These are phyloP conservation scores for Pseudocercospora vitis DNA, from an alignment of 2,329 filamentous ascomycete species.

Conservation along the genomic window DNA sequence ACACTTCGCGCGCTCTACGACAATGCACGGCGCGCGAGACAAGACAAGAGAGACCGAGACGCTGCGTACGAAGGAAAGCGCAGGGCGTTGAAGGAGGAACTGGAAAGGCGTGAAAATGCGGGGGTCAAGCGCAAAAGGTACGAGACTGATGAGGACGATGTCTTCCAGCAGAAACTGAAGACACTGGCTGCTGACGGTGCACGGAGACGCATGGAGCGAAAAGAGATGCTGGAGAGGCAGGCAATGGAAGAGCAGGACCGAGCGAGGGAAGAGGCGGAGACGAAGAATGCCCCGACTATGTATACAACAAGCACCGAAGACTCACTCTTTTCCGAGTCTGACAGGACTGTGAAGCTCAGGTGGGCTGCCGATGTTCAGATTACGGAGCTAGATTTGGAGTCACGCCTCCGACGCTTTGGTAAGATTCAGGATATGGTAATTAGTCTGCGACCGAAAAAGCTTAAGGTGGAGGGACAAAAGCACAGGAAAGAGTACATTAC, in stretches of 20 bases:
- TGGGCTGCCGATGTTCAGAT: not conserved
- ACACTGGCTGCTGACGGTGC: constrained; percentile 51
- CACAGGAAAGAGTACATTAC: constrained; percentile 42
- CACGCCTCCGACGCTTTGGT: constrained; percentile 57
- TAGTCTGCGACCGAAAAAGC: constrained; percentile 53
- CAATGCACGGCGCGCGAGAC: constrained; percentile 67
- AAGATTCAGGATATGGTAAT: constrained; percentile 56
- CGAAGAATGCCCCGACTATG: not conserved
- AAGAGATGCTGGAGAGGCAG: constrained; percentile 55
- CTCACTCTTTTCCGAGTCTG: constrained; percentile 50
- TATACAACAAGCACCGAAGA: constrained; percentile 2
- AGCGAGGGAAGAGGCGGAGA: constrained; percentile 31
- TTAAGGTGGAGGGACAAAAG: constrained; percentile 34
- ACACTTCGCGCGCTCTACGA: constrained; percentile 76
- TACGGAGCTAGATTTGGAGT: constrained; percentile 34
- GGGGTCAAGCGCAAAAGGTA: constrained; percentile 46
- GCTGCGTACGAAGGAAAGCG: constrained; percentile 72
- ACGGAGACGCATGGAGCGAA: constrained; percentile 56
- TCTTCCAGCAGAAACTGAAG: constrained; percentile 55
- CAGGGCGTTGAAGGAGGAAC: constrained; percentile 77
- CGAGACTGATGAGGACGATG: constrained; percentile 55
- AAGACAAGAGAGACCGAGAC: constrained; percentile 68
- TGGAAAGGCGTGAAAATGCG: constrained; percentile 71
- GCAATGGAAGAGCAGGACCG: constrained; percentile 50
- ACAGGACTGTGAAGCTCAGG: constrained; percentile 58